Evolutionary conservation across 2,329 filamentous ascomycete species (phyloP).

Genomic region (Xylariales sp.): DNA sequence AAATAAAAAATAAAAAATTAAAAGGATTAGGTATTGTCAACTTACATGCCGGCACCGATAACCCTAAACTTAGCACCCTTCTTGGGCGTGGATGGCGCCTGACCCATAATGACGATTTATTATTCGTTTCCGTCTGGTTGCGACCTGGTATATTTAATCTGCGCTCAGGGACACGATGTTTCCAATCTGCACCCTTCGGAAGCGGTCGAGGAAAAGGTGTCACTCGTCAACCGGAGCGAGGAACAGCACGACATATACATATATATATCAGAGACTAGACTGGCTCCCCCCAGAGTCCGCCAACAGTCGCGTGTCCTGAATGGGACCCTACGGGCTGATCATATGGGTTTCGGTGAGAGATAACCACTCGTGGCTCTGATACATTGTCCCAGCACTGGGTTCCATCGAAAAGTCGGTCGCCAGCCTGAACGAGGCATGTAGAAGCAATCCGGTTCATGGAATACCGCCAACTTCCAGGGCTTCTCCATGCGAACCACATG

Average conservation of each 20-base stretch:
- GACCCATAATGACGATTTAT: slow-evolving; percentile 20
- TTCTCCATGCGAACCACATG: background rate
- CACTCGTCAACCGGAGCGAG: slow-evolving; percentile 4
- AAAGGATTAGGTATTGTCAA: too few species aligned
- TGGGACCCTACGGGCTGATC: too few species aligned
- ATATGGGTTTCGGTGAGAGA: too few species aligned
- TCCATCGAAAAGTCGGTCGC: background rate
- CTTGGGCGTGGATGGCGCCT: slow-evolving; percentile 21
- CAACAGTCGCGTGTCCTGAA: too few species aligned
- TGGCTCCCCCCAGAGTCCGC: too few species aligned
- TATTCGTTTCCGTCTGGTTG: background rate
- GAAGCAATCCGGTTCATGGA: slow-evolving; percentile 1
- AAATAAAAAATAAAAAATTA: too few species aligned
- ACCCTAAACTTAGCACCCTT: slow-evolving; percentile 28
- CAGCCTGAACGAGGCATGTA: background rate
- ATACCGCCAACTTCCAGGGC: background rate
- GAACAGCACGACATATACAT: too few species aligned
- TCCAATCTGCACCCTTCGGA: background rate
- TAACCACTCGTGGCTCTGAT: background rate
- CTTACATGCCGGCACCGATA: slow-evolving; percentile 31
- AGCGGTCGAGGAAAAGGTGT: slow-evolving; percentile 3
- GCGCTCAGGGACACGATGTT: slow-evolving; percentile 2
- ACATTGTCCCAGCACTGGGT: background rate
- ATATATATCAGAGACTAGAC: too few species aligned
- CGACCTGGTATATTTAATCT: background rate